Evolutionary conservation across 768 basidiomycete genomes (phyloP).

Genomic region (Pluteus cervinus): DNA sequence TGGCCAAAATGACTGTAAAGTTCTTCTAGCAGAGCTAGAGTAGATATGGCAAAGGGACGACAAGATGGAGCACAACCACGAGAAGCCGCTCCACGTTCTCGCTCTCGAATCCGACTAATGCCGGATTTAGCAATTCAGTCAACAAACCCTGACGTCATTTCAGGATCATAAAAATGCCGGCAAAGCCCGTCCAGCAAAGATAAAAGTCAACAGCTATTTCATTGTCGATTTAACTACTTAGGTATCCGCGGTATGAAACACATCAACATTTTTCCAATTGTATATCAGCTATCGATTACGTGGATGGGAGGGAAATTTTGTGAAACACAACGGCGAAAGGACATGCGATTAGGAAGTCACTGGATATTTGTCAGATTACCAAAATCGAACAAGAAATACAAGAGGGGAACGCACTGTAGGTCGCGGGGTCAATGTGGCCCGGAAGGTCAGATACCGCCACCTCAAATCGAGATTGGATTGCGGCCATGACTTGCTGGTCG

Average conservation of each 20-base stretch:
- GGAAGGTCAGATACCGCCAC: constrained; percentile 95
- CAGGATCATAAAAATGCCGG: neutral
- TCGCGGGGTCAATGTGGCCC: constrained; percentile 88
- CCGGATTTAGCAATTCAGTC: constrained; percentile 2
- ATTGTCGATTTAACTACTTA: too few species aligned
- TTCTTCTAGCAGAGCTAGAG: too few species aligned
- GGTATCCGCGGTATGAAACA: too few species aligned
- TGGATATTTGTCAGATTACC: constrained; percentile 17
- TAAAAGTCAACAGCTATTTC: too few species aligned
- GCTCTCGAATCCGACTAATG: too few species aligned
- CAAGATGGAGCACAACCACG: too few species aligned
- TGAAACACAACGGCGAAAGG: neutral
- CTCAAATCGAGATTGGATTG: constrained; percentile 95
- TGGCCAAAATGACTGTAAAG: neutral
- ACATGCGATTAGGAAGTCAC: neutral
- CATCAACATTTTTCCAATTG: too few species aligned
- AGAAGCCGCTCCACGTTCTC: too few species aligned
- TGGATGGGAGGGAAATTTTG: too few species aligned
- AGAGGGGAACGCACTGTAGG: constrained; percentile 95
- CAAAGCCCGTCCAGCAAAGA: neutral
- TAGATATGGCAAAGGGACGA: too few species aligned
- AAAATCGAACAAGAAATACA: constrained; percentile 7
- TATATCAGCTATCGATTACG: too few species aligned
- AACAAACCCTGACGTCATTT: constrained; percentile 12
- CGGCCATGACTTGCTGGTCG: constrained; percentile 90